Percentiles rank a stretch among this genome's conserved stretches.
Evolutionary conservation across 768 basidiomycete species (phyloP).

Genomic region (Suillus placidus): DNA sequence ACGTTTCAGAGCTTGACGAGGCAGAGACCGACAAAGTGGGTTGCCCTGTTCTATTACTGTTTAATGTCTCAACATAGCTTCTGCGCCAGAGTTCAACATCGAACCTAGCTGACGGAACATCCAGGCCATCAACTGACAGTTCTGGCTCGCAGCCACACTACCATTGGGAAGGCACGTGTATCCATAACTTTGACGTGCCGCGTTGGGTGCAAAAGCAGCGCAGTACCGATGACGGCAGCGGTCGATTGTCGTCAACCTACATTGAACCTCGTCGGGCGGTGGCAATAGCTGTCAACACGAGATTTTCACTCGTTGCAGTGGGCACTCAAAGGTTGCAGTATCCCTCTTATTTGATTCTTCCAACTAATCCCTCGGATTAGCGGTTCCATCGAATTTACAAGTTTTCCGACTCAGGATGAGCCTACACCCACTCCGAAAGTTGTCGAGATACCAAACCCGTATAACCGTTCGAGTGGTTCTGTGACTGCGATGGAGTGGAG

Average conservation of each 20-base stretch:
- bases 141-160: constrained; percentile 17
- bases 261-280: constrained; percentile 69
- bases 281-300: constrained; percentile 68
- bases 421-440: constrained; percentile 59
- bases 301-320: constrained; percentile 81
- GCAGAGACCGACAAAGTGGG: constrained; percentile 53
- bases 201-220: constrained; percentile 82
- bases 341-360: constrained; percentile 6
- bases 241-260: constrained; percentile 43
- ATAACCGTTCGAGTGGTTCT: constrained; percentile 58
- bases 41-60: constrained; percentile 11
- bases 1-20: constrained; percentile 38
- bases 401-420: constrained; percentile 68
- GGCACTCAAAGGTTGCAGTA: constrained; percentile 66
- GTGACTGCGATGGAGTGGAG: constrained; percentile 85
- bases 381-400: constrained; percentile 66
- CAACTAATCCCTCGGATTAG: constrained; percentile 38
- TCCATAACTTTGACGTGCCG: constrained; percentile 74
- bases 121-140: constrained; percentile 12
- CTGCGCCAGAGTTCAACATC: constrained; percentile 14
- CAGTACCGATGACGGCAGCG: constrained; percentile 49
- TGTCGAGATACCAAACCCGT: constrained; percentile 64
- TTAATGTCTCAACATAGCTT: neutral
- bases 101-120: constrained; percentile 16
- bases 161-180: constrained; percentile 77